A percentile compares a stretch with the other conserved stretches of the same genome.
These are phyloP conservation scores for Xylariaceae sp. DNA, from an alignment of 2,329 filamentous ascomycete genomes.

Conservation along the genomic window DNA sequence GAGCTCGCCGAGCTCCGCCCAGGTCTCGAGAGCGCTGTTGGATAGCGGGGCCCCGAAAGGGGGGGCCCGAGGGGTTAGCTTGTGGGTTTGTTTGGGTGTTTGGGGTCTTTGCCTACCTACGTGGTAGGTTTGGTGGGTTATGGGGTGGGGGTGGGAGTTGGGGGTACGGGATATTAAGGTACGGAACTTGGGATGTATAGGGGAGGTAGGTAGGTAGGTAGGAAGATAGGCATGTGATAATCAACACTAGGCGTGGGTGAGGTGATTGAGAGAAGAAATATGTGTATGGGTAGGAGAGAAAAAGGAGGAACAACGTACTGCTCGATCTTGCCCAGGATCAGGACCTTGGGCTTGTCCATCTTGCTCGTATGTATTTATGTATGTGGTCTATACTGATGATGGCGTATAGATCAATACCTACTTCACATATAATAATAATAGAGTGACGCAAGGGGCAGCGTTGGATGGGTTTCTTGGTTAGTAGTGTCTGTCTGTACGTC, in stretches of 20 bases:
- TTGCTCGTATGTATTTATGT: background rate
- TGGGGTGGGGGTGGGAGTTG: constrained; percentile 2
- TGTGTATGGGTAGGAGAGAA: background rate
- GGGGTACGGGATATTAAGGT: no score
- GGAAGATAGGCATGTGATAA: background rate
- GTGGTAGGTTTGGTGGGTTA: background rate
- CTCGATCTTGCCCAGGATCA: constrained; percentile 44
- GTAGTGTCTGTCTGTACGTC: background rate
- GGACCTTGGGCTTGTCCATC: constrained; percentile 38
- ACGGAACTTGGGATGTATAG: no score
- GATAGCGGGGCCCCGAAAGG: background rate
- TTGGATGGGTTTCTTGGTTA: background rate
- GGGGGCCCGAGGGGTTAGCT: no score
- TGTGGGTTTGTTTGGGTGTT: no score
- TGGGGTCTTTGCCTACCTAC: no score
- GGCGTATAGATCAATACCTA: background rate
- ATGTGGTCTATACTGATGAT: background rate
- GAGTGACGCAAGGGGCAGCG: background rate
- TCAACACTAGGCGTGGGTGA: background rate
- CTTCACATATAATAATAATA: background rate
- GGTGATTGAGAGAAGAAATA: background rate
- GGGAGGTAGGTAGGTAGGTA: no score
- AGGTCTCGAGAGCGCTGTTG: constrained; percentile 66
- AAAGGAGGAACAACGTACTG: constrained; percentile 42
- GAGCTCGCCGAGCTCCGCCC: constrained; percentile 61